A percentile compares a stretch with the other conserved stretches of the same genome.
Evolutionary conservation across 2,329 filamentous ascomycete genomes (phyloP).

Genomic region (Phialophora verrucosa): DNA sequence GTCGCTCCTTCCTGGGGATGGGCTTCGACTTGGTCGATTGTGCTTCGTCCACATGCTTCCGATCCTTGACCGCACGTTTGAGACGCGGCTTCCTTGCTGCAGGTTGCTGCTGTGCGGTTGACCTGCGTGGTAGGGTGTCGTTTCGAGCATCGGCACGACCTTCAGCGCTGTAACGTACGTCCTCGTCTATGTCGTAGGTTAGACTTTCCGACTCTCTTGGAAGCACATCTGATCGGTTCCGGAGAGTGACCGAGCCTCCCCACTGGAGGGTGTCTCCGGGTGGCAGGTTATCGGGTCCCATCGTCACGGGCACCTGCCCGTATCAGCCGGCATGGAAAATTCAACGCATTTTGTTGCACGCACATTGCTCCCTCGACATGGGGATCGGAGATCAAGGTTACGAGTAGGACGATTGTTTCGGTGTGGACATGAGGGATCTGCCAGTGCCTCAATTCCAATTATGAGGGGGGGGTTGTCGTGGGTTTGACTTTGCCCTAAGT

Average conservation of each 20-base stretch:
- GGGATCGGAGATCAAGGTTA: neutral
- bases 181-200: neutral
- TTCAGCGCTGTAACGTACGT: neutral
- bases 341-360: neutral
- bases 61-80: slow-evolving; percentile 12
- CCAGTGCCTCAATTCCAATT: neutral
- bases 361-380: neutral
- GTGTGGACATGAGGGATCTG: neutral
- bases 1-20: neutral
- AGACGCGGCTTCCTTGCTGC: slow-evolving; percentile 2
- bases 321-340: neutral
- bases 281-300: neutral
- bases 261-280: neutral
- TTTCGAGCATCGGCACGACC: neutral
- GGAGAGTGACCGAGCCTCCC: slow-evolving; percentile 15
- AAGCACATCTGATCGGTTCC: neutral
- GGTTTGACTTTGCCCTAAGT: slow-evolving; percentile 1
- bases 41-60: neutral
- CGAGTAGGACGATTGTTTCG: neutral
- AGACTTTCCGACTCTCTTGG: neutral
- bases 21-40: neutral
- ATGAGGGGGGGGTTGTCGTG: neutral
- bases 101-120: neutral
- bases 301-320: slow-evolving; percentile 4
- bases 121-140: neutral